Evolutionary conservation across 352 stramenopile genomes (phyloP).

Genomic region (Phytophthora ohioensis): DNA sequence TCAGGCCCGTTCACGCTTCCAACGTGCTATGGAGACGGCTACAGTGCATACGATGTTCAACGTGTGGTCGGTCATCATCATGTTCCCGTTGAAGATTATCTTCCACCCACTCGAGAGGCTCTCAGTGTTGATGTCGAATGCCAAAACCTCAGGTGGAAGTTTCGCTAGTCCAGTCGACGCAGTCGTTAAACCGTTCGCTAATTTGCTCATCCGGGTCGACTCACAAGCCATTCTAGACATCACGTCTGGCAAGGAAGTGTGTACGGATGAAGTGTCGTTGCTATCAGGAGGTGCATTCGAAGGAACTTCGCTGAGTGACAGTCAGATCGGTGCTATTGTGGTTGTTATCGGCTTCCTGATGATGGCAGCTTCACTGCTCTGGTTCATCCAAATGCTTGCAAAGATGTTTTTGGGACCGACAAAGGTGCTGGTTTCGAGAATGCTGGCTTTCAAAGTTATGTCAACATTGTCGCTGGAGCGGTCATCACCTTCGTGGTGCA

Average conservation of each 20-base stretch:
- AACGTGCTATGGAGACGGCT: conserved; percentile 62
- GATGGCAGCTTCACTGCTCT: conserved; percentile 49
- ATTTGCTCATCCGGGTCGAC: conserved; percentile 42
- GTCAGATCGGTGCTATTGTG: conserved; percentile 49
- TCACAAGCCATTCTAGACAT: conserved; percentile 44
- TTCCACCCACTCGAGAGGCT: conserved; percentile 63
- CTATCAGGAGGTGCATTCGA: conserved; percentile 47
- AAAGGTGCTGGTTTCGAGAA: conserved; percentile 80
- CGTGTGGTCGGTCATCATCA: conserved; percentile 74
- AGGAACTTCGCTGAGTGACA: conserved; percentile 37
- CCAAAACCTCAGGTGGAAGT: conserved; percentile 34
- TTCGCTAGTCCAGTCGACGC: conserved; percentile 51
- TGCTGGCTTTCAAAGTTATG: conserved; percentile 90
- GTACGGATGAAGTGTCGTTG: conserved; percentile 36
- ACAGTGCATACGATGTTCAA: conserved; percentile 85
- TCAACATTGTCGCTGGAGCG: conserved; percentile 85
- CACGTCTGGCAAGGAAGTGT: conserved; percentile 35
- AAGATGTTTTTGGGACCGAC: conserved; percentile 80
- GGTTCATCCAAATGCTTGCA: conserved; percentile 56
- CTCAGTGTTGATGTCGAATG: conserved; percentile 44
- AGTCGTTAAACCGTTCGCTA: conserved; percentile 45
- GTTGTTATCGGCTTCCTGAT: conserved; percentile 50
- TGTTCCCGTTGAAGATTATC: conserved; percentile 76
- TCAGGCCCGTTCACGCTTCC: conserved; percentile 61
- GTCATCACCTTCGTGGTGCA: conserved; percentile 90